phyloP scores from a whole-genome alignment of 495 filamentous ascomycete genomes.

The Lineolata rhizophorae region DNA sequence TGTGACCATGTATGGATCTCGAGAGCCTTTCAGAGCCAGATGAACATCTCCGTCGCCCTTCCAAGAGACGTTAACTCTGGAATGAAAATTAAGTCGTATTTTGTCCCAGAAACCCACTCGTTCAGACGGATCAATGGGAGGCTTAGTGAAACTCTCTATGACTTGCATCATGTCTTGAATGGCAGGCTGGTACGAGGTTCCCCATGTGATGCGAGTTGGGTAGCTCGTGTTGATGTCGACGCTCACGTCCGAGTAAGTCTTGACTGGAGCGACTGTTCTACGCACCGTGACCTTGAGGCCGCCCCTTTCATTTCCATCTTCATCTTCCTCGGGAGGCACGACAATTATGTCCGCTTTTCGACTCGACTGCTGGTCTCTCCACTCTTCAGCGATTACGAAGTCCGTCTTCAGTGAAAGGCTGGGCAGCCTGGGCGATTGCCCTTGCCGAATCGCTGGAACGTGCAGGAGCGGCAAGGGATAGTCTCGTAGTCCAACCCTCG shows the following conservation, averaged over 20 bases:
- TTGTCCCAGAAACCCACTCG: slow-evolving; percentile 98
- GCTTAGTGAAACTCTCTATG: slow-evolving; percentile 91
- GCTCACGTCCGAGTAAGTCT: slow-evolving; percentile 82
- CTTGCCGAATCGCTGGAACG: slow-evolving; percentile 58
- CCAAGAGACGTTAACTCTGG: slow-evolving; percentile 73
- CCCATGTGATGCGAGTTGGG: slow-evolving; percentile 88
- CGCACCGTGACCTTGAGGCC: slow-evolving; percentile 69
- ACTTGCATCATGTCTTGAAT: slow-evolving; percentile 99
- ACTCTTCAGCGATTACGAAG: slow-evolving; percentile 95
- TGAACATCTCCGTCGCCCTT: slow-evolving; percentile 92
- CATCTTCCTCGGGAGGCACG: slow-evolving; percentile 37
- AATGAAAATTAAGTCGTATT: slow-evolving; percentile 85
- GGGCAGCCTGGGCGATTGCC: slow-evolving; percentile 58
- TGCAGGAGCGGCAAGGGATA: slow-evolving; percentile 88
- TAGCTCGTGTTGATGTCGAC: slow-evolving; percentile 83
- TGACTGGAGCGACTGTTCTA: slow-evolving; percentile 81
- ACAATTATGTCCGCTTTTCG: slow-evolving; percentile 68
- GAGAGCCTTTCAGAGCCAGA: slow-evolving; percentile 71
- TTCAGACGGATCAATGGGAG: slow-evolving; percentile 81
- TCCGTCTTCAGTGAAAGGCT: slow-evolving; percentile 72
- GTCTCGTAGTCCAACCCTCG: slow-evolving; percentile 61
- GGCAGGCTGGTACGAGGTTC: slow-evolving; percentile 88
- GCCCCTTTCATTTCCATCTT: slow-evolving; percentile 24
- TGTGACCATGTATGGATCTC: slow-evolving; percentile 85
- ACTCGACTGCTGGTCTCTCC: slow-evolving; percentile 50